Conservation (phyloP, 2,329 filamentous ascomycete species). For the Calonectria pauciramosa region DNA sequence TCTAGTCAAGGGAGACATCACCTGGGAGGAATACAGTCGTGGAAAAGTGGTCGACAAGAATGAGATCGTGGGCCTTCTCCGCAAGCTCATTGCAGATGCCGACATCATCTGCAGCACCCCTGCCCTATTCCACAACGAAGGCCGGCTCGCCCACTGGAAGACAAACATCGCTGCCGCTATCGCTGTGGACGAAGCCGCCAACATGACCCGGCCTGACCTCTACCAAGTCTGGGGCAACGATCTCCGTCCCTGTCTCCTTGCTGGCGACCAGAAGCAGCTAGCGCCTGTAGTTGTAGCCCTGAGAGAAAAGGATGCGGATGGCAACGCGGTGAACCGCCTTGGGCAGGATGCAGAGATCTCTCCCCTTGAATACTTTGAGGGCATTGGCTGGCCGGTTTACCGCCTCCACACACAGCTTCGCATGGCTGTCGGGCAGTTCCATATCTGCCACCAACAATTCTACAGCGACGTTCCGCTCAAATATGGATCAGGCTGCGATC, state of each 20-base stretch:
- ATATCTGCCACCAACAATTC: slow-evolving; percentile 23
- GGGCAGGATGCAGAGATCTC: slow-evolving; percentile 26
- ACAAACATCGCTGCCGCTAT: slow-evolving; percentile 29
- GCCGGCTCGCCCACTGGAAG: not conserved
- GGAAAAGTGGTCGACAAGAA: no score
- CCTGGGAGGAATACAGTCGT: not conserved
- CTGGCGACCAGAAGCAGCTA: slow-evolving; percentile 39
- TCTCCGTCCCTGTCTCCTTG: slow-evolving; percentile 36
- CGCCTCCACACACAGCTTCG: slow-evolving; percentile 34
- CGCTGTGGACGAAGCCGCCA: slow-evolving; percentile 41
- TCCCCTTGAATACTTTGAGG: slow-evolving; percentile 29
- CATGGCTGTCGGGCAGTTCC: slow-evolving; percentile 38
- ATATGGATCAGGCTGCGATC: slow-evolving; percentile 54
- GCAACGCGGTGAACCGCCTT: slow-evolving; percentile 26
- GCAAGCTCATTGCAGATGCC: not conserved
- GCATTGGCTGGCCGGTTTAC: slow-evolving; percentile 31
- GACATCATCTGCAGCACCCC: not conserved
- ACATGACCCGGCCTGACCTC: slow-evolving; percentile 38
- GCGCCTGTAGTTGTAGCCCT: slow-evolving; percentile 14
- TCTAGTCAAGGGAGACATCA: not conserved
- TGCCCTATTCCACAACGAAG: not conserved
- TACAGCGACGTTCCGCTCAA: slow-evolving; percentile 29
- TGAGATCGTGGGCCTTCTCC: no score
- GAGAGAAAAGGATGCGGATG: not conserved
- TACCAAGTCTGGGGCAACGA: slow-evolving; percentile 43